Conservation (phyloP, 768 basidiomycete genomes). For the Boletus patriciae region DNA sequence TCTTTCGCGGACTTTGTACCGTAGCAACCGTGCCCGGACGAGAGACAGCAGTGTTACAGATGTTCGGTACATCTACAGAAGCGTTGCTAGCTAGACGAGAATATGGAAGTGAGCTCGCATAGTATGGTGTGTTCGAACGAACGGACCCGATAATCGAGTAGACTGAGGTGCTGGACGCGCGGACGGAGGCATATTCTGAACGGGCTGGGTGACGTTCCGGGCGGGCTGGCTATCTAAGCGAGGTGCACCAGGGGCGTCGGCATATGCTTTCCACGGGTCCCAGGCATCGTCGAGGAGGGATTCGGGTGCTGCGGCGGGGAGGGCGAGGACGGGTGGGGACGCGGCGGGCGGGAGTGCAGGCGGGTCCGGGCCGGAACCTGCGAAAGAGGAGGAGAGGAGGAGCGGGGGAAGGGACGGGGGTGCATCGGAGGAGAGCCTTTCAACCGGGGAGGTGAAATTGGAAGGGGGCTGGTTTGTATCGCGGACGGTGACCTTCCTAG, state of each 20-base stretch:
- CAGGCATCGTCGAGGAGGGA: slow-evolving; percentile 11
- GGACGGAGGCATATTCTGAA: not conserved
- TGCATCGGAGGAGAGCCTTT: slow-evolving; percentile 12
- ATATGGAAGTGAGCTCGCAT: not conserved
- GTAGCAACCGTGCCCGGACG: slow-evolving; percentile 22
- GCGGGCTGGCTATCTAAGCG: slow-evolving; percentile 1
- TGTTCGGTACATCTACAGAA: slow-evolving; percentile 2
- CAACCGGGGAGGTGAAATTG: not conserved
- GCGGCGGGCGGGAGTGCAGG: slow-evolving; percentile 13
- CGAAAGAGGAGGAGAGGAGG: slow-evolving; percentile 40
- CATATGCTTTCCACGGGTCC: slow-evolving; percentile 26
- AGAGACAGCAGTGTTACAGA: not conserved
- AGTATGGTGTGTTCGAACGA: not conserved
- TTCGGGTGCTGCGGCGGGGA: not conserved
- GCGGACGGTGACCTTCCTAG: slow-evolving; percentile 1
- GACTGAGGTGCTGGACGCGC: not conserved
- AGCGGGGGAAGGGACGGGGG: slow-evolving; percentile 41
- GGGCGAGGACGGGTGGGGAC: slow-evolving; percentile 13
- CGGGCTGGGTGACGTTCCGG: not conserved
- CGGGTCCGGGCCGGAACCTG: slow-evolving; percentile 23
- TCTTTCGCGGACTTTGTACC: slow-evolving; percentile 8
- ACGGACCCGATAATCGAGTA: slow-evolving; percentile 18
- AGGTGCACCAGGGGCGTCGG: not conserved
- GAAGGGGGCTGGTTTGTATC: not conserved
- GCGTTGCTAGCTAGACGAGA: slow-evolving; percentile 6